phyloP scores from a whole-genome alignment of 192 early-diverging fungal genomes.

The Neocallimastix lanati region DNA sequence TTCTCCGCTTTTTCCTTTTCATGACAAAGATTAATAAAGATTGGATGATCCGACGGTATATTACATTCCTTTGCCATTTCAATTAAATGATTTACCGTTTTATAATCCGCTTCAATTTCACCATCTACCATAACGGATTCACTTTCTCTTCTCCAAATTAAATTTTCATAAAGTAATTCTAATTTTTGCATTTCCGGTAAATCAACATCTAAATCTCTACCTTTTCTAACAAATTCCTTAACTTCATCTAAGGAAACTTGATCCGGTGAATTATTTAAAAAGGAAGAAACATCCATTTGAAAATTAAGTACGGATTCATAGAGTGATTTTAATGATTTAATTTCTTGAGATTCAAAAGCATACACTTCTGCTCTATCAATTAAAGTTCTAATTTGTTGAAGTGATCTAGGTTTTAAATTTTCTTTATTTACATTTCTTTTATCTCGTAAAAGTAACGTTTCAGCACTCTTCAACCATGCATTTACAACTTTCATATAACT shows the following conservation, averaged over 20 bases:
- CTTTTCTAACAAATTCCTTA: background rate
- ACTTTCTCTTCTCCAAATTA: background rate
- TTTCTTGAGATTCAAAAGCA: background rate
- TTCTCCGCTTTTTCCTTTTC: background rate
- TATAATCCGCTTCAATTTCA: background rate
- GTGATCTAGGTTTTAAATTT: background rate
- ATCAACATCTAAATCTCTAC: background rate
- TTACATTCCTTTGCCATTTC: background rate
- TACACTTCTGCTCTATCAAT: background rate
- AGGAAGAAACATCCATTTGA: background rate
- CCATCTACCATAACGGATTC: background rate
- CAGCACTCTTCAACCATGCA: background rate
- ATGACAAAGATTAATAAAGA: background rate
- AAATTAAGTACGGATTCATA: background rate
- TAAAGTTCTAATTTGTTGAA: background rate
- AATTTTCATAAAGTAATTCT: background rate
- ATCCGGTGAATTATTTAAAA: background rate
- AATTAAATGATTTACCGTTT: background rate
- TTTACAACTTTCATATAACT: background rate
- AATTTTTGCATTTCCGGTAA: background rate
- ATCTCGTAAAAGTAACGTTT: background rate
- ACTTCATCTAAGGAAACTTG: background rate
- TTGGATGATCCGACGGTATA: background rate
- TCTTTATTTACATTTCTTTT: background rate
- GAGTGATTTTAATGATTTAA: background rate